These are phyloP conservation scores for Ganoderma lingzhi DNA, from an alignment of 1,284 basidiomycete species.

Conservation along the genomic window DNA sequence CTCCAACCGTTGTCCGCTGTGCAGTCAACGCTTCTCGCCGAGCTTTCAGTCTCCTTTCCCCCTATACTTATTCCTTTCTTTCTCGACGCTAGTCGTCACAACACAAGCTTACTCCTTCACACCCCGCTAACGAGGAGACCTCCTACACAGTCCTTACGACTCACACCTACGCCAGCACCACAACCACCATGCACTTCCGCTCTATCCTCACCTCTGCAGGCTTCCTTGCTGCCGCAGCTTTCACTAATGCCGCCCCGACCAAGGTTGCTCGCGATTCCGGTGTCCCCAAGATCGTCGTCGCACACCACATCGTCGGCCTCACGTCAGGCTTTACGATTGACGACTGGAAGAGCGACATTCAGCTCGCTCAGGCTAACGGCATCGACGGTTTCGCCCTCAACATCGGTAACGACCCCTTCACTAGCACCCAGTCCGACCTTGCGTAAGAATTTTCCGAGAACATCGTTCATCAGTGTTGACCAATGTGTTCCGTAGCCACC, in stretches of 20 bases:
- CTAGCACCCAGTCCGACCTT: slow-evolving; percentile 61
- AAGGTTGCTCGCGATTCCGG: slow-evolving; percentile 26
- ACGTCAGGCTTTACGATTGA: slow-evolving; percentile 65
- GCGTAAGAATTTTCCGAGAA: slow-evolving; percentile 57
- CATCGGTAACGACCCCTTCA: slow-evolving; percentile 71
- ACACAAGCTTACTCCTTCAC: slow-evolving; percentile 4
- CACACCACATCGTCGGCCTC: slow-evolving; percentile 77
- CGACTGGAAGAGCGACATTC: slow-evolving; percentile 66
- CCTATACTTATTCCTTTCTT: slow-evolving; percentile 31
- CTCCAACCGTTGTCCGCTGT: slow-evolving; percentile 27
- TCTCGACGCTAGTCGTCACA: slow-evolving; percentile 31
- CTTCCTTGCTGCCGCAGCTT: slow-evolving; percentile 29
- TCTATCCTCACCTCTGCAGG: slow-evolving; percentile 24
- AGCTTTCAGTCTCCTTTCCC: slow-evolving; percentile 18
- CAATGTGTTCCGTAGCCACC: slow-evolving; percentile 46
- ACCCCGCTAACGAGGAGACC: slow-evolving; percentile 4
- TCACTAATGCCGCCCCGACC: slow-evolving; percentile 26
- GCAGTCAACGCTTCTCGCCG: slow-evolving; percentile 22
- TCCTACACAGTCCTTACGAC: slow-evolving; percentile 28
- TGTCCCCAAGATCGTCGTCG: slow-evolving; percentile 61
- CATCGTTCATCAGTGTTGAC: background rate
- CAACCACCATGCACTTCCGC: slow-evolving; percentile 26
- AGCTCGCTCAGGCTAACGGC: slow-evolving; percentile 62
- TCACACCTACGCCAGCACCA: slow-evolving; percentile 11
- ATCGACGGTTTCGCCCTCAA: slow-evolving; percentile 78